Conservation (phyloP, 2,329 filamentous ascomycete genomes). For the Cladosporium sp. region DNA sequence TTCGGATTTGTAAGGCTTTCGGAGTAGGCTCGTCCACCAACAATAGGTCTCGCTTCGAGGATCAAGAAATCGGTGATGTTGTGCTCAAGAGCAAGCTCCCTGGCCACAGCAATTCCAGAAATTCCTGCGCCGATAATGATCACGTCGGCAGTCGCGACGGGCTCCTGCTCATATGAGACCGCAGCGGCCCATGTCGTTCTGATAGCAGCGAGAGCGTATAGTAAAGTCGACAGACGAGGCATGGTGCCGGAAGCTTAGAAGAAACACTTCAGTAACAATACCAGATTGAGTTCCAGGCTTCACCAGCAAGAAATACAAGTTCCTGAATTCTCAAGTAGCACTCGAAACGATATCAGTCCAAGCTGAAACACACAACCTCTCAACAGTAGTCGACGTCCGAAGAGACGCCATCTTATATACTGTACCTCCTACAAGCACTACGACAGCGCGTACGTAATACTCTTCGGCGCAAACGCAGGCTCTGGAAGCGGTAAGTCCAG, state of each 20-base stretch:
- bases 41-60: conserved; percentile 9
- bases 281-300: not conserved
- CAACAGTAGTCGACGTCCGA: not conserved
- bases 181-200: conserved; percentile 1
- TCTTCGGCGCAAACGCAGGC: not conserved
- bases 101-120: conserved; percentile 7
- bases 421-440: not conserved
- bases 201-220: not conserved
- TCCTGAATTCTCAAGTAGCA: not conserved
- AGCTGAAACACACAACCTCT: not conserved
- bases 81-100: conserved; percentile 15
- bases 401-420: conserved; percentile 4
- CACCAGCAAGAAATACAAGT: not conserved
- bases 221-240: conserved; percentile 10
- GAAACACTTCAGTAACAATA: not conserved
- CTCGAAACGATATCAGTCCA: not conserved
- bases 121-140: conserved; percentile 18
- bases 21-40: conserved; percentile 12
- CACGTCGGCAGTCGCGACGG: conserved; percentile 16
- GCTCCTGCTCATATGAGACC: not conserved
- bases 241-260: not conserved
- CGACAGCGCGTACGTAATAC: not conserved
- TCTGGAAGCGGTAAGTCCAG: conserved; percentile 1
- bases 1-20: conserved; percentile 17
- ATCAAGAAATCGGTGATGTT: conserved; percentile 19